Base-by-base conservation (phyloP, 2,329 filamentous ascomycete species). In the Trichoderma sp. region DNA sequence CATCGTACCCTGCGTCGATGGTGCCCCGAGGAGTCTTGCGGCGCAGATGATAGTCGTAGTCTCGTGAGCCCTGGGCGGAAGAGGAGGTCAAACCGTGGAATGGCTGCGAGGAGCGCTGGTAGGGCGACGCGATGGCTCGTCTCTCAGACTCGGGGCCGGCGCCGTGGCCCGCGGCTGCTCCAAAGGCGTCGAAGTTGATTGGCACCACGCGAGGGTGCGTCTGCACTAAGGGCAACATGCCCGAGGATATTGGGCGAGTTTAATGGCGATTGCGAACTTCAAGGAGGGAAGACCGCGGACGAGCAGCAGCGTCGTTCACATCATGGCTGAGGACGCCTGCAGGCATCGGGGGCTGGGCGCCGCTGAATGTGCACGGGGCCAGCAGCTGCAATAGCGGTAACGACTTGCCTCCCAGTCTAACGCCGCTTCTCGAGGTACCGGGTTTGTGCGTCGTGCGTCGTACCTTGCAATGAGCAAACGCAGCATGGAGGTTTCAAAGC, bases 21-120 rank as follows among this genome's bases (percentile, higher is more conserved):
- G 93, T 97, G n/a, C 94, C 95, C 75, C 90, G 94, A 5, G 94
- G 95, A 9, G 94, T 98, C 79, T 98, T 98, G 72, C 94, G 88
- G 71, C 94, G 89, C 67, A 97, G 83, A 73, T 92, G 91, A 78
- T 97, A 89, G 77, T 97, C 93, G 64, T 79, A 77, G 66, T 79
- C 77, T 69, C 73, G 69, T 45, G 74, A 68, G 71, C 76, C 73
- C 69, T 70, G 54, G 57, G 67, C 64, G 54, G 60, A 66, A 35
- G 69, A 58, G 56, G 69, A 69, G 48, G 64, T 52, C 39, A 71
- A 56, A 59, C 68, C 66, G n/a, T 59, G 72, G 19, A 73, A 72
- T 25, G 74, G 67, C 67, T 75, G 77, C 25, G 75, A 76, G 22
- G 74, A 73, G 29, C 72, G 76, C 53, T 72, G 72, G 39, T 76